phyloP scores from a whole-genome alignment of 2,329 filamentous ascomycete genomes.

The Tolypocladium endophyticum region DNA sequence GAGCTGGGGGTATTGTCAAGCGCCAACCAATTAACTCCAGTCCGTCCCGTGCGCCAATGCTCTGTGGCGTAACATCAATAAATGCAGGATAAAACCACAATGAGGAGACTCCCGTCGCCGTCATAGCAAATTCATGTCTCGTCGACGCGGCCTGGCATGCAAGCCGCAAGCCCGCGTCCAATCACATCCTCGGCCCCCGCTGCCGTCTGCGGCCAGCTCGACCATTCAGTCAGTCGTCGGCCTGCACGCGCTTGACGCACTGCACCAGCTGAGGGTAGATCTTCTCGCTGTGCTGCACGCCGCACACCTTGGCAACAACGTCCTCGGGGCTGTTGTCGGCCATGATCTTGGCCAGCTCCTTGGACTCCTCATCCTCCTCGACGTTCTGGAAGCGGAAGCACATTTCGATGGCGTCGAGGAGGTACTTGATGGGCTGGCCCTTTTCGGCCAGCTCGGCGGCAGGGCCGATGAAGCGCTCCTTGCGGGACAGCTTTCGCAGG shows the following conservation, averaged over 20 bases:
- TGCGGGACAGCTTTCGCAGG: slow-evolving; percentile 83
- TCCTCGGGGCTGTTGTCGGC: slow-evolving; percentile 60
- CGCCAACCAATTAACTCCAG: slow-evolving; percentile 5
- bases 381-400: slow-evolving; percentile 93
- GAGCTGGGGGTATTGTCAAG: background rate
- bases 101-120: slow-evolving; percentile 1
- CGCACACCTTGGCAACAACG: slow-evolving; percentile 72
- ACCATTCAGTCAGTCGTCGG: slow-evolving; percentile 34
- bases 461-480: slow-evolving; percentile 92
- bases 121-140: slow-evolving; percentile 5
- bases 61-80: slow-evolving; percentile 4
- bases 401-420: slow-evolving; percentile 82
- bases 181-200: slow-evolving; percentile 3
- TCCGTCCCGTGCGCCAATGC: slow-evolving; percentile 11
- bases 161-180: background rate
- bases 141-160: slow-evolving; percentile 1
- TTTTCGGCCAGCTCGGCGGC: slow-evolving; percentile 80
- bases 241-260: slow-evolving; percentile 76
- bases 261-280: slow-evolving; percentile 66
- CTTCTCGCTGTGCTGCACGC: slow-evolving; percentile 65
- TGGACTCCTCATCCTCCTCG: slow-evolving; percentile 81
- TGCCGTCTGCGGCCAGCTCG: background rate
- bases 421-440: slow-evolving; percentile 58
- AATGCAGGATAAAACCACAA: slow-evolving; percentile 1
- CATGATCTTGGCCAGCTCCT: slow-evolving; percentile 77